Evolutionary conservation across 2,329 filamentous ascomycete species (phyloP), one percentile per base, ranked within the genome.

Genomic region (Xylaria sp.): DNA sequence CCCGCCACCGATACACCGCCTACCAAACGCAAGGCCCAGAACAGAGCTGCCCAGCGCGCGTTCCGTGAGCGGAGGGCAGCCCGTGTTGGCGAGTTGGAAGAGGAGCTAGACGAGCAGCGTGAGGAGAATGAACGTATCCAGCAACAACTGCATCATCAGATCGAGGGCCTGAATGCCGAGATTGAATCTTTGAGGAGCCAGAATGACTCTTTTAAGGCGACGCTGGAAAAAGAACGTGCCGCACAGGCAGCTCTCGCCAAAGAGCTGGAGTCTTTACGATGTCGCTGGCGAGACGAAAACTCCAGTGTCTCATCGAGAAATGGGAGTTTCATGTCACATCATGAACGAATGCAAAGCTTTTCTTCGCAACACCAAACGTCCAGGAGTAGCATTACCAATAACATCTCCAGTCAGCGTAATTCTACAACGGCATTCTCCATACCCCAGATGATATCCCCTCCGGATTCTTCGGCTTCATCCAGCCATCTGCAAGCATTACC

Each of bases 1-100:
- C 94, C 95, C 3, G 93, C 93, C 56, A 97, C 93, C 42, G 94
- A 97, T 78, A 97, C 94, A 61, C 94, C 94, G 15, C 92, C 93
- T 1, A 97, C 94, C 51, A 97, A 97, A 83, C 89, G 96, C 73
- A 97, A 97, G 84, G 92, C 93, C 1, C 96, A 98, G 82, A 98
- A 98, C 80, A 88, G 96, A 68, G 92, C 93, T 56, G 95, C 95
- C 3, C 95, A 98, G 82, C 86, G 95, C 67, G 93, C 92, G 0
- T 98, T 98, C 80, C 88, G 95, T 40, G 94, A 97, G 81, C 87
- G 95, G 66, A 89, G 95, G 71, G 93, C 93, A 2, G 93, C 93
- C 28, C 92, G 93, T 46, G 93, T 97, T 6, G 90, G 92, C 46
- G 94, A 91, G 77, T 81, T 92, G 38, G 89, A 92, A 78, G 88